phyloP scores from a whole-genome alignment of 441 rosid species.

The Macaranga tanarius region DNA sequence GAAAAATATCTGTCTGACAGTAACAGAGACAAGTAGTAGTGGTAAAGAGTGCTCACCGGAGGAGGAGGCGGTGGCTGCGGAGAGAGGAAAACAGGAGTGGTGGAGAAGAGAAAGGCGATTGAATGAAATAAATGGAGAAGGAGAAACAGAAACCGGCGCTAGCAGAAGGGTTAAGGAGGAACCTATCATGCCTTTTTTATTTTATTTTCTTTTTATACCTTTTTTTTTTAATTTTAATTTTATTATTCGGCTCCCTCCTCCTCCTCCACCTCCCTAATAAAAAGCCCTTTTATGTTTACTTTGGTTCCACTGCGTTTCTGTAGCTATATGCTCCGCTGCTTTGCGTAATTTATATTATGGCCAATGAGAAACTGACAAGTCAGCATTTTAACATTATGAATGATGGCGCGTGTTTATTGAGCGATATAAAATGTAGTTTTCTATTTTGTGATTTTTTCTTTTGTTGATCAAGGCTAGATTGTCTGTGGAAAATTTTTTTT shows the following conservation, averaged over 20 bases:
- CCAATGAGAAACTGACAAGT: slow-evolving; percentile 2
- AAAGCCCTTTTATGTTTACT: too few species aligned
- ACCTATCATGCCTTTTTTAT: slow-evolving; percentile 32
- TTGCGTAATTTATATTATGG: not conserved
- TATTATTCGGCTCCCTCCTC: too few species aligned
- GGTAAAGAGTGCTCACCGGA: slow-evolving; percentile 39
- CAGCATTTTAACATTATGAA: not conserved
- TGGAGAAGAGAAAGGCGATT: slow-evolving; percentile 34
- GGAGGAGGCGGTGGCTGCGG: slow-evolving; percentile 9
- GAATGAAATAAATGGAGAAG: slow-evolving; percentile 41
- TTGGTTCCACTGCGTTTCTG: too few species aligned
- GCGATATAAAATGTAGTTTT: too few species aligned
- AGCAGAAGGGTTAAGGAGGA: slow-evolving; percentile 28
- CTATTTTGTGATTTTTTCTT: too few species aligned
- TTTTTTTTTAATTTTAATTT: not conserved
- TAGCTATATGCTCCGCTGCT: not conserved
- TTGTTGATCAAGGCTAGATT: too few species aligned
- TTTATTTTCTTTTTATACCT: not conserved
- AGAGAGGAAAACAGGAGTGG: slow-evolving; percentile 18
- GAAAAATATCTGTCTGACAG: too few species aligned
- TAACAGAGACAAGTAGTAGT: not conserved
- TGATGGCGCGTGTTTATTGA: not conserved
- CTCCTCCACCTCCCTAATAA: too few species aligned
- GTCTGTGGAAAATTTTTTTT: too few species aligned
- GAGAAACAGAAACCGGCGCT: slow-evolving; percentile 44